Conservation (phyloP, 1,139 yeast genomes). For the Geotrichum carabidarum region DNA sequence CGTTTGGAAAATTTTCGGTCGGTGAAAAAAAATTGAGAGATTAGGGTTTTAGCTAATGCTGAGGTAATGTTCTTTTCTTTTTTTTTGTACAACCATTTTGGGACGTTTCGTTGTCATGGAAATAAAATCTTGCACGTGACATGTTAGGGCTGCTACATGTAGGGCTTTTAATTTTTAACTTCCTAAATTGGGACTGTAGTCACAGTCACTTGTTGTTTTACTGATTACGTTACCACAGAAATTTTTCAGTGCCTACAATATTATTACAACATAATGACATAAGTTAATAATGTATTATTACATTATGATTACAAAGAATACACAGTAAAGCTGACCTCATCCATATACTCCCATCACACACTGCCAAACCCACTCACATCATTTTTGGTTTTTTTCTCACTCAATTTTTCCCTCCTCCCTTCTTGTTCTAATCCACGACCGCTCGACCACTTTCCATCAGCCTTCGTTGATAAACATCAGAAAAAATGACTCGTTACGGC, state of each 20-base stretch:
- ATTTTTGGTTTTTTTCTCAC: constrained; percentile 1
- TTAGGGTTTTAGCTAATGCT: too few relatives aligned
- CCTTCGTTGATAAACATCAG: constrained; percentile 15
- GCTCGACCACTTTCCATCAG: constrained; percentile 1
- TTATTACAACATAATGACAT: neutral
- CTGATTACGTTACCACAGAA: neutral
- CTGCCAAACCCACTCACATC: constrained; percentile 1
- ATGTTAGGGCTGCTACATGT: neutral
- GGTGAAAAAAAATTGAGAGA: too few relatives aligned
- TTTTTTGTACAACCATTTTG: neutral
- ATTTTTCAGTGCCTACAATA: neutral
- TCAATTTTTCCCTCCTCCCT: constrained; percentile 10
- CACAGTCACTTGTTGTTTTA: neutral
- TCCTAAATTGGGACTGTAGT: neutral
- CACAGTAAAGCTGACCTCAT: neutral
- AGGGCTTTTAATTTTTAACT: neutral
- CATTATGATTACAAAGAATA: neutral
- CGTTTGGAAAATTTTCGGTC: neutral
- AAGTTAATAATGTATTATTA: neutral
- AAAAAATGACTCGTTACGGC: constrained; percentile 85
- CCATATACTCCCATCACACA: neutral
- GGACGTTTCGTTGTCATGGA: neutral
- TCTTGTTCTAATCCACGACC: neutral
- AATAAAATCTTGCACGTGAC: neutral
- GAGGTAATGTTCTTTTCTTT: neutral